These are phyloP conservation scores for Gonium pectorale DNA, from an alignment of 139 green algal species.

Conservation along the genomic window DNA sequence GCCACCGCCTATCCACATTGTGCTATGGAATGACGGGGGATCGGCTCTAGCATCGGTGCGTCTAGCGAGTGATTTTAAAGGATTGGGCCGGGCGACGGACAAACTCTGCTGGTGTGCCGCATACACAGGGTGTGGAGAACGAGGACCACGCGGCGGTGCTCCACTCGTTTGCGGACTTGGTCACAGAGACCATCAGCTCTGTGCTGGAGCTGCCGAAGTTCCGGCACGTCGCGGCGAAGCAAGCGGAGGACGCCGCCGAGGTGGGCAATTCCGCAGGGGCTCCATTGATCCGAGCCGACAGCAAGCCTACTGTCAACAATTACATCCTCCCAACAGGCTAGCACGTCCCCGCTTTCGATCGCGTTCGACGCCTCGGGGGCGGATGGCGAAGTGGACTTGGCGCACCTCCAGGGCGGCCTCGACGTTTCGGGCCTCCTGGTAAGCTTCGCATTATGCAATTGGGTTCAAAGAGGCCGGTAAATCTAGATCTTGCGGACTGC, in stretches of 20 bases:
- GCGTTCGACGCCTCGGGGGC: conserved; percentile 9
- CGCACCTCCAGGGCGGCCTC: background rate
- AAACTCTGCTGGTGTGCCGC: background rate
- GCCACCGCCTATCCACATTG: conserved; percentile 14
- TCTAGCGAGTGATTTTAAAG: too few species aligned
- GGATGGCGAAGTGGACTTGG: conserved; percentile 9
- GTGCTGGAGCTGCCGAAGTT: conserved; percentile 19
- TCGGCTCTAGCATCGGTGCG: background rate
- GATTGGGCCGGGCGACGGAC: too few species aligned
- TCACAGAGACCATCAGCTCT: background rate
- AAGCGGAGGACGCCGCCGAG: conserved; percentile 33
- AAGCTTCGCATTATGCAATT: background rate
- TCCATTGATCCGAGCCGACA: background rate
- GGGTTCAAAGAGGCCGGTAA: background rate
- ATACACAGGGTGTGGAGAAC: conserved; percentile 12
- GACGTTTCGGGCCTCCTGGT: conserved; percentile 32
- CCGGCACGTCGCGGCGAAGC: conserved; percentile 15
- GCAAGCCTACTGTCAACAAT: background rate
- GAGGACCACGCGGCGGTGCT: conserved; percentile 24
- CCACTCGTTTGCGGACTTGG: conserved; percentile 3
- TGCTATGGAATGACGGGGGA: conserved; percentile 41
- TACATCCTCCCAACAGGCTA: background rate
- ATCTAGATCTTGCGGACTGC: too few species aligned
- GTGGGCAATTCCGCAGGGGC: background rate
- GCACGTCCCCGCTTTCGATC: background rate